Base-by-base conservation (phyloP, 1,284 basidiomycete genomes). In the Cryptococcus depauperatus region DNA sequence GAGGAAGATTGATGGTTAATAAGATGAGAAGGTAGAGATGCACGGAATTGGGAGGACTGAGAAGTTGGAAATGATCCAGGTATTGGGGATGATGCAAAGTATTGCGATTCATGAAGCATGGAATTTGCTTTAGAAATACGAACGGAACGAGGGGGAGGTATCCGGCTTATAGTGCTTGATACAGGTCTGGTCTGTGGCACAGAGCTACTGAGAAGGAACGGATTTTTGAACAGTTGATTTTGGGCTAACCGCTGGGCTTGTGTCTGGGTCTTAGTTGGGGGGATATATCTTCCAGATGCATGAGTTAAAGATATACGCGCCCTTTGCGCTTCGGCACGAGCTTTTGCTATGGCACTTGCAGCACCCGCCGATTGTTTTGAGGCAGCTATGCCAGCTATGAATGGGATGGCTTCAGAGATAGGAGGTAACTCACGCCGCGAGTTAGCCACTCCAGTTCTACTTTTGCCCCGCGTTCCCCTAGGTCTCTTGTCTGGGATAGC, bases 261-360 rank as follows among this genome's bases (percentile, higher is more conserved):
- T 18, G 25, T 27, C 19, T 26, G 28, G 5, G 46, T 25, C 10
- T 55, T 25, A 3, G 61, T 35, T 1, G 60, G 60, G 4, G 61
- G 58, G 14, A 61, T 42, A 37, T 51, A 63, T 38, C 51, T 51
- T 4, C 66, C 64, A 3, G 57, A 56, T 13, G 64, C 64, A 38
- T 67, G 61, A 1, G 64, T 67, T 30, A 69, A 50, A 0, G 64
- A 62, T 5, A 67, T 46, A 14, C 64, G 44, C 5, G 61, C 58
- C 13, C 64, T 54, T 29, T 64, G 58, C 1, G 57, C 55, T 21
- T 69, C 66, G 4, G 43, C 39, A 18, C 62, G 50, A 1, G 66
- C 66, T 48, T 61, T 66, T 18, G 54, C 57, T 1, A 67, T 52
- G 2, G 58, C 51, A 10, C 37, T 40, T 23, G 51, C 38, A 10